Conservation (phyloP, 805 yeast species). For the Candida nitratophila region DNA sequence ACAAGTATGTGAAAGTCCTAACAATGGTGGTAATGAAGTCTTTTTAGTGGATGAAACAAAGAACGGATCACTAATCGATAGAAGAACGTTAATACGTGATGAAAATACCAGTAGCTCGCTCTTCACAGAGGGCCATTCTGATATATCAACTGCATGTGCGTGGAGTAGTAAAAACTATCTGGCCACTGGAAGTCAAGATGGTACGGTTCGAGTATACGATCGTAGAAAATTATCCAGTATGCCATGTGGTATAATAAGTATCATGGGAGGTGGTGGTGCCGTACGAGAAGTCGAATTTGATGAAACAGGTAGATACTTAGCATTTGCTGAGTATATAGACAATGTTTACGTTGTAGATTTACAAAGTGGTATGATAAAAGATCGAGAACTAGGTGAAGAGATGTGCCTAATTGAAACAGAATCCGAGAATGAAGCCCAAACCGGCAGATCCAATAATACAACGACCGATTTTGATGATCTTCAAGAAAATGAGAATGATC, state of each 20-base stretch:
- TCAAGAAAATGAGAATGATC: not conserved
- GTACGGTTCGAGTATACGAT: slow-evolving; percentile 49
- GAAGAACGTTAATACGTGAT: slow-evolving; percentile 19
- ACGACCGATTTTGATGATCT: no score
- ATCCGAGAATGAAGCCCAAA: no score
- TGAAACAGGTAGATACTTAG: slow-evolving; percentile 34
- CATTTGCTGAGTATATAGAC: slow-evolving; percentile 56
- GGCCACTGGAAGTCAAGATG: slow-evolving; percentile 57
- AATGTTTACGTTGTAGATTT: slow-evolving; percentile 44
- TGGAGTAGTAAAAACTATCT: slow-evolving; percentile 42
- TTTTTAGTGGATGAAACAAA: slow-evolving; percentile 46
- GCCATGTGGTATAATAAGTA: slow-evolving; percentile 4
- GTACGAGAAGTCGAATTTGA: slow-evolving; percentile 48
- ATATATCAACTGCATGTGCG: slow-evolving; percentile 54
- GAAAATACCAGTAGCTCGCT: slow-evolving; percentile 1
- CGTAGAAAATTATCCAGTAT: slow-evolving; percentile 22
- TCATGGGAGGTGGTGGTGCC: slow-evolving; percentile 31
- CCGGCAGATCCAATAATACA: no score
- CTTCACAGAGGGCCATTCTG: slow-evolving; percentile 38
- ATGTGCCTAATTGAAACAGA: no score
- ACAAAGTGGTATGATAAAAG: no score
- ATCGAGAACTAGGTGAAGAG: no score
- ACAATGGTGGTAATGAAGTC: slow-evolving; percentile 27
- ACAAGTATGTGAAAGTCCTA: slow-evolving; percentile 36
- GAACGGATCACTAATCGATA: slow-evolving; percentile 37